phyloP scores from a whole-genome alignment of 148 eudicot species.

The Fallopia convolvulus region DNA sequence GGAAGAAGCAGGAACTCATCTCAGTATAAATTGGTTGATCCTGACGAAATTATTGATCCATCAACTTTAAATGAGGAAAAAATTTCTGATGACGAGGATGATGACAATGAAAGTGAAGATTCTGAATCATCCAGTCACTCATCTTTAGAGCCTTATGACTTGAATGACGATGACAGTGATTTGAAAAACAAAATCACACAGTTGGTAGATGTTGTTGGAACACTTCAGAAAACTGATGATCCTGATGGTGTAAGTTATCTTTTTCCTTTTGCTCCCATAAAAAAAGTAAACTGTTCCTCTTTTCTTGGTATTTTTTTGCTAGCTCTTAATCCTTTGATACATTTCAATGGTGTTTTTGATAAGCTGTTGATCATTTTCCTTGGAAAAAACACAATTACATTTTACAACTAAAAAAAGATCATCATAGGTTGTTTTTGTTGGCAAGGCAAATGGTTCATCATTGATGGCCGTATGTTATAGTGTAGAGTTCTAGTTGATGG shows the following conservation, averaged over 20 bases:
- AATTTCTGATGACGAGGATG: conserved; percentile 39
- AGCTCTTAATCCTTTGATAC: background rate
- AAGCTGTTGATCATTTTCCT: background rate
- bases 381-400: background rate
- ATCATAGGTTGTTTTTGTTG: background rate
- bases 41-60: conserved; percentile 80
- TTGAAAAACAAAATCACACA: conserved; percentile 66
- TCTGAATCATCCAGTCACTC: conserved; percentile 75
- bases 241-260: conserved; percentile 68
- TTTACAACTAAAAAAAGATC: background rate
- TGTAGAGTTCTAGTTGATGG: background rate
- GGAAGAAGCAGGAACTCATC: conserved; percentile 32
- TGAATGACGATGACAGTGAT: conserved; percentile 82
- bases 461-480: background rate
- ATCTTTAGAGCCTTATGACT: conserved; percentile 87
- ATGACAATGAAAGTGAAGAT: conserved; percentile 48
- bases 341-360: background rate
- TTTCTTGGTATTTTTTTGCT: background rate
- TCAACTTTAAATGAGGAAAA: conserved; percentile 39
- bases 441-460: background rate
- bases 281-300: background rate
- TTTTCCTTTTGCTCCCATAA: background rate
- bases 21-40: conserved; percentile 47
- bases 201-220: conserved; percentile 83
- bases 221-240: conserved; percentile 83